A percentile compares a stretch with the other conserved stretches of the same genome.
phyloP scores from a whole-genome alignment of 306 rosid genomes.

The Arachis hypogaea region DNA sequence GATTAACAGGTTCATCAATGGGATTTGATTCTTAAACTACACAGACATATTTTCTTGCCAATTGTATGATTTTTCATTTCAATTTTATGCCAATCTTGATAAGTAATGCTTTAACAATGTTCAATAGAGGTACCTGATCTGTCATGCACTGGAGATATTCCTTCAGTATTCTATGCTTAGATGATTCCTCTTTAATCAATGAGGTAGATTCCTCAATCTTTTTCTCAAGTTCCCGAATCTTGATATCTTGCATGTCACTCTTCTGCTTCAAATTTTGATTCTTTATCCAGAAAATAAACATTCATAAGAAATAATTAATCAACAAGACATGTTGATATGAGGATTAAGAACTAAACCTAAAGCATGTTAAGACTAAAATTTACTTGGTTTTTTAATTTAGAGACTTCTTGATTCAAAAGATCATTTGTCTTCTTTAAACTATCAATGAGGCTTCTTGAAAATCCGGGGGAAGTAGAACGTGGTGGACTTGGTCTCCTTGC shows the following conservation, averaged over 20 bases:
- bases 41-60: not conserved
- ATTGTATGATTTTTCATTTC: not conserved
- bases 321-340: conserved; percentile 7
- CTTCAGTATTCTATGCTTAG: conserved; percentile 56
- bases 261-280: conserved; percentile 62
- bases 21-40: not conserved
- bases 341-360: conserved; percentile 20
- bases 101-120: not conserved
- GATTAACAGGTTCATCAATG: not conserved
- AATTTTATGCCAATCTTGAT: not conserved
- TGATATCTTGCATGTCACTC: conserved; percentile 60
- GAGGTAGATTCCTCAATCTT: conserved; percentile 49
- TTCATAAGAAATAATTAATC: conserved; percentile 27
- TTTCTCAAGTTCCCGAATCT: conserved; percentile 61
- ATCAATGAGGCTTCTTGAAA: conserved; percentile 83
- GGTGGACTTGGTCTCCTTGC: conserved; percentile 86
- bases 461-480: conserved; percentile 65
- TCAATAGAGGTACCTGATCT: conserved; percentile 63
- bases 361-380: conserved; percentile 33
- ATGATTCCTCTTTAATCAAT: conserved; percentile 61
- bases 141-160: conserved; percentile 61
- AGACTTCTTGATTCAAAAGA: conserved; percentile 63
- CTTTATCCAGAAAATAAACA: conserved; percentile 51
- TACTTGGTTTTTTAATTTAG: conserved; percentile 74
- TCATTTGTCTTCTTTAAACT: conserved; percentile 75